These are phyloP conservation scores for Nidula niveotomentosa DNA, from an alignment of 1,284 basidiomycete genomes.

Conservation along the genomic window DNA sequence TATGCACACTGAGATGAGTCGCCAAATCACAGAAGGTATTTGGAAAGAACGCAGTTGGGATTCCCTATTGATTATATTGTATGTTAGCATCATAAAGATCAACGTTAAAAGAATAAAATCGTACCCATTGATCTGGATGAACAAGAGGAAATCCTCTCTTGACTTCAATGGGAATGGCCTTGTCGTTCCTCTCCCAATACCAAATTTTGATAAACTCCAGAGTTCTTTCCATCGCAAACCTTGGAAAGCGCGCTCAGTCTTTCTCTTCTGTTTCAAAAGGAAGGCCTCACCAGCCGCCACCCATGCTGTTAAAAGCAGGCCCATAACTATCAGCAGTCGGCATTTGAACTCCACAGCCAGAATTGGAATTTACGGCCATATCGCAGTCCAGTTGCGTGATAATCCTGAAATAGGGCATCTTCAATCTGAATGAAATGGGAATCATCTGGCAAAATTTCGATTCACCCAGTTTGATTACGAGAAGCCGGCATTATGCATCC, in stretches of 20 bases:
- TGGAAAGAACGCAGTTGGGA: slow-evolving; percentile 10
- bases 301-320: slow-evolving; percentile 48
- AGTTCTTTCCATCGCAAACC: slow-evolving; percentile 40
- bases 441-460: background rate
- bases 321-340: slow-evolving; percentile 42
- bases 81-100: background rate
- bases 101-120: background rate
- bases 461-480: slow-evolving; percentile 5
- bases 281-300: slow-evolving; percentile 46
- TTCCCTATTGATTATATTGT: slow-evolving; percentile 4
- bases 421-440: background rate
- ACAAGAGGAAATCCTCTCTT: slow-evolving; percentile 29
- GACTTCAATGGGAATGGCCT: slow-evolving; percentile 43
- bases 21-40: slow-evolving; percentile 8
- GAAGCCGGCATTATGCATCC: slow-evolving; percentile 27
- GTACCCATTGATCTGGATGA: slow-evolving; percentile 44
- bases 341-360: slow-evolving; percentile 56
- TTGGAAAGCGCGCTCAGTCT: background rate
- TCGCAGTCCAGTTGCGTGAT: slow-evolving; percentile 40
- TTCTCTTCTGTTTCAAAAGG: background rate
- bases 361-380: slow-evolving; percentile 44
- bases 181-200: slow-evolving; percentile 49
- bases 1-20: slow-evolving; percentile 8
- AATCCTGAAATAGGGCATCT: slow-evolving; percentile 13
- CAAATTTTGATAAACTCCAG: slow-evolving; percentile 44